Evolutionary conservation across 2,329 filamentous ascomycete genomes (phyloP), one percentile per base, ranked within the genome.

Genomic region (Didymella segeticola): DNA sequence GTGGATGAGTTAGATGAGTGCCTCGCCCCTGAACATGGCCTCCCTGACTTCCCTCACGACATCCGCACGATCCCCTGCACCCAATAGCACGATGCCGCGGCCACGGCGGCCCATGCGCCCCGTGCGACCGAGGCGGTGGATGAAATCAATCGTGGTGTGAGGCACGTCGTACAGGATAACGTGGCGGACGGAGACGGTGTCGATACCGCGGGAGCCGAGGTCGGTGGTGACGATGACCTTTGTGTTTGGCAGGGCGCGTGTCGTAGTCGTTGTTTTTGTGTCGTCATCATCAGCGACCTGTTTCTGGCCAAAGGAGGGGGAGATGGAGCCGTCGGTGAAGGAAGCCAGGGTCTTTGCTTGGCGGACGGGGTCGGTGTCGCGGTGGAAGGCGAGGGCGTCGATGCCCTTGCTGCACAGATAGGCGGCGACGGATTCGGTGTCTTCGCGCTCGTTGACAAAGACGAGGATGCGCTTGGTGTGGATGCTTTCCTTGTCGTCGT

Each of bases 81-180:
- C 93, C 1, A 97, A 90, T 29, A 99, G 79, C 23, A 98, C 93
- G 60, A 98, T 87, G 17, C 92, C 95, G 50, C 93, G 83, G 14
- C 95, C 95, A 72, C 95, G 84, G 57, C 92, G 85, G 2, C 92
- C 92, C 91, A 98, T 98, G 27, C 95, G 85, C 0, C 95, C 95
- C 1, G 95, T 91, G 52, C 95, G 85, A 14, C 95, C 95, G 4
- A 98, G 85, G 14, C 96, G 89, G 75, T 99, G 96, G 68, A 99
- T 97, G 68, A 99, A 99, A 75, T 99, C 96, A 56, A 99, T 96
- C 0, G 92, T 96, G 0, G 91, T 96, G 71, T 98, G 93, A 4
- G 95, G 95, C n/a, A 99, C 93, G 72, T 99, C 92, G 74, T 96
- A 98, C 22, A 99, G 78, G 48, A 99, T 88, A 46, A 99, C 95